phyloP scores from a whole-genome alignment of 140 eudicot species.

The Flaveria floridana region DNA sequence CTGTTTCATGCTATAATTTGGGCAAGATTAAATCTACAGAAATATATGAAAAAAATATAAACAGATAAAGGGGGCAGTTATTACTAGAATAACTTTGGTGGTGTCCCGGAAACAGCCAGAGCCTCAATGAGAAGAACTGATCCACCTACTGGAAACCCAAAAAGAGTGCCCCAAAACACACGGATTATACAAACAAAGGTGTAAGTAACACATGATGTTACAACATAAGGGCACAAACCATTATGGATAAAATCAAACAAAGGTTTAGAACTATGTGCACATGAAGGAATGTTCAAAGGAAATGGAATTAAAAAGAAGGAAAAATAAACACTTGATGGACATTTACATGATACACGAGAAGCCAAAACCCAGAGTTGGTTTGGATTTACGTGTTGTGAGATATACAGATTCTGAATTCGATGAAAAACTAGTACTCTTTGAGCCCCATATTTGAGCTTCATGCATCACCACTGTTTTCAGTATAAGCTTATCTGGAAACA shows the following conservation, averaged over 20 bases:
- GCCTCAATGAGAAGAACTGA: constrained; percentile 25
- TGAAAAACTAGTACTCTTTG: constrained; percentile 18
- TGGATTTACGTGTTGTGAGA: constrained; percentile 22
- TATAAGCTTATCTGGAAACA: constrained; percentile 35
- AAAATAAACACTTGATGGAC: constrained; percentile 22
- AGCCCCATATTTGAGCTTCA: constrained; percentile 17
- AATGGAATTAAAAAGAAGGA: constrained; percentile 16
- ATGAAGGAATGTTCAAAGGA: constrained; percentile 25
- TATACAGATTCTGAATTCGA: constrained; percentile 32
- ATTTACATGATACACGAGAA: constrained; percentile 40
- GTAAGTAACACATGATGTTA: constrained; percentile 21
- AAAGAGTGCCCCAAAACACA: constrained; percentile 1
- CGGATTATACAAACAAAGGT: constrained; percentile 23
- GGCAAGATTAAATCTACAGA: too few relatives aligned
- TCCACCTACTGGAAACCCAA: constrained; percentile 23
- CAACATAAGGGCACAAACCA: constrained; percentile 32
- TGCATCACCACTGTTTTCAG: constrained; percentile 31
- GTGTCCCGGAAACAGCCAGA: constrained; percentile 17
- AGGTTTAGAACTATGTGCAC: constrained; percentile 43
- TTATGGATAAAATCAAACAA: constrained; percentile 28
- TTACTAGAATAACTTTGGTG: constrained; percentile 31
- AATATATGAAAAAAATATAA: background rate
- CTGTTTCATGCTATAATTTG: background rate
- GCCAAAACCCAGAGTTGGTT: constrained; percentile 32
- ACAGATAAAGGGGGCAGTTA: background rate